Conservation (phyloP, 1,284 basidiomycete species). For the Cutaneotrichosporon dermatis region DNA sequence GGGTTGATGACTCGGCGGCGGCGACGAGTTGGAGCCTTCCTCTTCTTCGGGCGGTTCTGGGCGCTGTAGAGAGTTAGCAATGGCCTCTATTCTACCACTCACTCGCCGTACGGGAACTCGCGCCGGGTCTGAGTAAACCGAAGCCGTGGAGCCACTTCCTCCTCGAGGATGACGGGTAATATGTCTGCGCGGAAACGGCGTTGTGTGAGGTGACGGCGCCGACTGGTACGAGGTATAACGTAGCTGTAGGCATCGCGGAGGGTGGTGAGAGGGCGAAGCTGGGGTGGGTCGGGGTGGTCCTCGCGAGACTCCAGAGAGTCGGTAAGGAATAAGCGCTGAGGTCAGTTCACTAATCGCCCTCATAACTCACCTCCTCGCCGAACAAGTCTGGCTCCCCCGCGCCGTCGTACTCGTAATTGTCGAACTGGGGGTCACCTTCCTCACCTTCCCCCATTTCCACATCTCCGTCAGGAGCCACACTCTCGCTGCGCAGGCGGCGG, state of each 20-base stretch:
- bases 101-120: background rate
- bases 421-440: background rate
- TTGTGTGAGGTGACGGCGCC: background rate
- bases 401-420: background rate
- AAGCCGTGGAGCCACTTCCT: background rate
- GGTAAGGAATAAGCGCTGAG: conserved; percentile 1
- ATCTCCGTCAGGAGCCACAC: background rate
- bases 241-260: background rate
- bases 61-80: background rate
- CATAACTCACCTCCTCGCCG: background rate
- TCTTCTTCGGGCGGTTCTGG: background rate
- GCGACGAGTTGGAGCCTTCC: background rate
- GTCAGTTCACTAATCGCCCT: background rate
- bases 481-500: background rate
- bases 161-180: background rate
- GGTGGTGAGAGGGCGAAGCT: background rate
- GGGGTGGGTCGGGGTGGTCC: background rate
- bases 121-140: background rate
- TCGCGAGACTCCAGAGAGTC: background rate
- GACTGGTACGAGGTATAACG: background rate
- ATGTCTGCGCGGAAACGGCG: background rate
- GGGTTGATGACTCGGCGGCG: background rate
- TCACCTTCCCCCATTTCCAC: background rate
- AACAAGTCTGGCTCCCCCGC: background rate
- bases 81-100: background rate